phyloP scores from a whole-genome alignment of 1,284 basidiomycete species.

The Boletus sp. region DNA sequence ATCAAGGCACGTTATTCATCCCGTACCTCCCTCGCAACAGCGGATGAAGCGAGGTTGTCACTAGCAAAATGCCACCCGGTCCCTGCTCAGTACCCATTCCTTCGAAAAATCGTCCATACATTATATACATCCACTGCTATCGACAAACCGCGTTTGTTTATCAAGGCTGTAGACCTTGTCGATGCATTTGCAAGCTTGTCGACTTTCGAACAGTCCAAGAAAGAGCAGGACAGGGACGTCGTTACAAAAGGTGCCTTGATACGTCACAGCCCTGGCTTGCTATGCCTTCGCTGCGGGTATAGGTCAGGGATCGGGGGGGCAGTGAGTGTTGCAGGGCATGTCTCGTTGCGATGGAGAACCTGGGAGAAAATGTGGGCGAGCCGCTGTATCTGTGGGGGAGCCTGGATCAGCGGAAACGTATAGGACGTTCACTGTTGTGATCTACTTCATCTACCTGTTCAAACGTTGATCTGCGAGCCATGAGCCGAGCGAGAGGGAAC shows the following conservation, averaged over 20 bases:
- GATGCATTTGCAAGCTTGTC: slow-evolving; percentile 48
- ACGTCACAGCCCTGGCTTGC: slow-evolving; percentile 34
- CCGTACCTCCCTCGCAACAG: slow-evolving; percentile 31
- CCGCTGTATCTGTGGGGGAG: slow-evolving; percentile 68
- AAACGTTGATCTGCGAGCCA: background rate
- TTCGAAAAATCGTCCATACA: slow-evolving; percentile 44
- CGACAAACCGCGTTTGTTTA: slow-evolving; percentile 62
- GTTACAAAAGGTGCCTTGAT: slow-evolving; percentile 54
- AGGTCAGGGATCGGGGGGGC: slow-evolving; percentile 44
- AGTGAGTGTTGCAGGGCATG: slow-evolving; percentile 28
- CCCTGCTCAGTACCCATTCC: slow-evolving; percentile 37
- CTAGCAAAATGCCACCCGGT: slow-evolving; percentile 55
- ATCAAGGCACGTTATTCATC: background rate
- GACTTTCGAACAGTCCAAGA: slow-evolving; percentile 24
- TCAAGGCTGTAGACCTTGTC: slow-evolving; percentile 63
- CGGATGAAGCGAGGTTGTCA: slow-evolving; percentile 44
- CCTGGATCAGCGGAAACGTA: slow-evolving; percentile 41
- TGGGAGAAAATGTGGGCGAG: slow-evolving; percentile 60
- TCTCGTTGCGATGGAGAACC: slow-evolving; percentile 48
- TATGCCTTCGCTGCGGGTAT: slow-evolving; percentile 62
- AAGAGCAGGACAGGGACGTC: slow-evolving; percentile 52
- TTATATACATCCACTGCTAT: slow-evolving; percentile 47
- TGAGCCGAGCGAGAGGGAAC: background rate
- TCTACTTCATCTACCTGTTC: slow-evolving; percentile 18
- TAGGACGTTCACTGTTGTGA: slow-evolving; percentile 6